phyloP scores from a whole-genome alignment of 306 rosid species.

The Malus asiatica region DNA sequence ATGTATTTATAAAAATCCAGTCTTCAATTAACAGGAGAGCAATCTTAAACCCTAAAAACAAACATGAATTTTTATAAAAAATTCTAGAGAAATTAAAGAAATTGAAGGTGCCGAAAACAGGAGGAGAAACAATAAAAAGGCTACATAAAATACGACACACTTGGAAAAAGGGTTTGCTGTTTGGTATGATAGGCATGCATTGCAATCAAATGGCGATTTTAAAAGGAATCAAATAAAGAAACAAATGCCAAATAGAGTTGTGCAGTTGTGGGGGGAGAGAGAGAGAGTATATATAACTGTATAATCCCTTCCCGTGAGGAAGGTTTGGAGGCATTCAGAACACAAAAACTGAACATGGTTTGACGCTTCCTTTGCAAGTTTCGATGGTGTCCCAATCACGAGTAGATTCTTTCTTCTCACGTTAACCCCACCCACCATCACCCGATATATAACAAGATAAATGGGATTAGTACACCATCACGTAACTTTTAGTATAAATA shows the following conservation, averaged over 20 bases:
- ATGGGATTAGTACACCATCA: not conserved
- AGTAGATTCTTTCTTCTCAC: constrained; percentile 37
- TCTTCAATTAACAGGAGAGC: not conserved
- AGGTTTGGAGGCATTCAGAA: constrained; percentile 50
- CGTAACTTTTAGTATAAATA: too few relatives aligned
- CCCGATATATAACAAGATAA: not conserved
- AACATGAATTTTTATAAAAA: too few relatives aligned
- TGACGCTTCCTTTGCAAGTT: constrained; percentile 28
- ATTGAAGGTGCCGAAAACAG: not conserved
- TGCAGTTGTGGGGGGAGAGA: constrained; percentile 15
- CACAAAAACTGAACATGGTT: constrained; percentile 27
- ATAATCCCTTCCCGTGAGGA: not conserved
- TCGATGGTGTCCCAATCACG: constrained; percentile 25
- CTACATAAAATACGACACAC: not conserved
- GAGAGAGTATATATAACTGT: not conserved
- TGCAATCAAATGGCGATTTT: not conserved
- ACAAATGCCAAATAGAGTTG: not conserved
- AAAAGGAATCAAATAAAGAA: not conserved
- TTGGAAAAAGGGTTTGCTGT: not conserved
- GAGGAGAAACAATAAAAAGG: not conserved
- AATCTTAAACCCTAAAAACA: not conserved
- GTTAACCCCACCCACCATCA: constrained; percentile 16
- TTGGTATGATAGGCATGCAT: not conserved
- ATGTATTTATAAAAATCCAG: too few relatives aligned
- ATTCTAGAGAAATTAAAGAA: too few relatives aligned